A percentile compares a stretch with the other conserved stretches of the same genome.
These are phyloP conservation scores for Melaleuca alternifolia DNA, from an alignment of 345 rosid genomes.

Conservation along the genomic window DNA sequence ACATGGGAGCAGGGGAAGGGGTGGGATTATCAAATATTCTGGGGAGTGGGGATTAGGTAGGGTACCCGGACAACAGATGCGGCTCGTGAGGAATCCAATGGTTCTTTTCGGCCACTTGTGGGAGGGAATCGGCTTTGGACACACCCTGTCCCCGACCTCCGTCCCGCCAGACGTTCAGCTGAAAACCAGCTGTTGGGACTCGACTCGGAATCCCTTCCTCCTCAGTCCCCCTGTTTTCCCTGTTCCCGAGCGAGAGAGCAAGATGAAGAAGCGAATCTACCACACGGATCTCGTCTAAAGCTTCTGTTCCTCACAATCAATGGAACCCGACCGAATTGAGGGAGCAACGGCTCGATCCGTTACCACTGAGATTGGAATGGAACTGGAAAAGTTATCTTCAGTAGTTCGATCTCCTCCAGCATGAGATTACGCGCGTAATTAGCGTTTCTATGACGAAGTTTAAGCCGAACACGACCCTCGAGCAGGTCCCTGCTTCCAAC, in stretches of 20 bases:
- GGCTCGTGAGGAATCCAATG: neutral
- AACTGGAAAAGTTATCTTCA: neutral
- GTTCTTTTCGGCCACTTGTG: neutral
- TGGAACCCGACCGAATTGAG: neutral
- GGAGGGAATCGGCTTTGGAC: neutral
- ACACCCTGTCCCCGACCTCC: neutral
- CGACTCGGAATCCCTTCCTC: neutral
- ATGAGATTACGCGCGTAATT: neutral
- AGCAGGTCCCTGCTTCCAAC: neutral
- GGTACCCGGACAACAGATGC: neutral
- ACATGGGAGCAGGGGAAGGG: neutral
- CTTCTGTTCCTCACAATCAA: neutral
- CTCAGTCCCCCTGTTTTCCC: neutral
- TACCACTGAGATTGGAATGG: neutral
- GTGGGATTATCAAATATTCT: neutral
- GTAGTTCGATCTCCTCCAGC: neutral
- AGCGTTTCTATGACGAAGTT: neutral
- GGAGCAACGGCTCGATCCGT: neutral
- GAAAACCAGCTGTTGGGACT: neutral
- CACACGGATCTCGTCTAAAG: no score
- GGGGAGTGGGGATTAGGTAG: neutral
- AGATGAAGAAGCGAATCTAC: neutral
- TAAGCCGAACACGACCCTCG: neutral
- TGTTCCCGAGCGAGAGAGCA: neutral
- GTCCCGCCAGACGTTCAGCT: neutral